Evolutionary conservation across 192 early-diverging fungal genomes (phyloP).

Genomic region (Backusella australiensis): DNA sequence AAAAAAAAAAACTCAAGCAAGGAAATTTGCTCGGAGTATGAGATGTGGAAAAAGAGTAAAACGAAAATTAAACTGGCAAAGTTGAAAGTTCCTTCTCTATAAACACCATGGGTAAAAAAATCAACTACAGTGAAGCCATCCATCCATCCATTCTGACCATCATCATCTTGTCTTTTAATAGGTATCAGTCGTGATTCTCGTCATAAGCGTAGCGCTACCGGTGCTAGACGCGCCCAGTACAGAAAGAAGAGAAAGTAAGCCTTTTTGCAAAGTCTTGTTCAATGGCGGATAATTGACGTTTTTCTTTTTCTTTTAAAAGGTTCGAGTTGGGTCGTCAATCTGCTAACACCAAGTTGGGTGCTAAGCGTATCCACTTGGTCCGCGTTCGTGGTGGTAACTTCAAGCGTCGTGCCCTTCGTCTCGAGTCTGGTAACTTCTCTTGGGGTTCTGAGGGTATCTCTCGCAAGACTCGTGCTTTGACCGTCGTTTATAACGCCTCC

Average conservation of each 20-base stretch:
- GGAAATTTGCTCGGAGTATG: slow-evolving; percentile 12
- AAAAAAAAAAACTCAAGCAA: neutral
- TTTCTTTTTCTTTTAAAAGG: slow-evolving; percentile 14
- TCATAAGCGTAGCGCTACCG: slow-evolving; percentile 97
- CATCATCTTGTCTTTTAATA: slow-evolving; percentile 23
- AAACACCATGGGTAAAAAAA: slow-evolving; percentile 22
- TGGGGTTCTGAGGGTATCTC: slow-evolving; percentile 96
- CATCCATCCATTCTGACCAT: slow-evolving; percentile 28
- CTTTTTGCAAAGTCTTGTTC: neutral
- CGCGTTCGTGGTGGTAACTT: slow-evolving; percentile 98
- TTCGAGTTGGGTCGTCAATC: slow-evolving; percentile 99
- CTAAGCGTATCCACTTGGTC: slow-evolving; percentile 94
- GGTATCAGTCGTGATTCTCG: slow-evolving; percentile 99
- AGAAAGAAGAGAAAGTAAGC: slow-evolving; percentile 99
- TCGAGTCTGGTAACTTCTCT: slow-evolving; percentile 95
- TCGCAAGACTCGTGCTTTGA: slow-evolving; percentile 94
- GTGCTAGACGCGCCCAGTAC: slow-evolving; percentile 99
- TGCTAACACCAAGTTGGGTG: slow-evolving; percentile 96
- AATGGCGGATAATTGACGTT: neutral
- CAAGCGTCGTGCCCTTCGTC: slow-evolving; percentile 97
- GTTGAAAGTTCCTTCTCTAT: slow-evolving; percentile 22
- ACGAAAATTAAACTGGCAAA: slow-evolving; percentile 10
- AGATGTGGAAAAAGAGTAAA: slow-evolving; percentile 6
- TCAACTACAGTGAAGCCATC: slow-evolving; percentile 9
- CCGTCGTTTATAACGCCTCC: slow-evolving; percentile 98